Evolutionary conservation across 192 early-diverging fungal species (phyloP).

Genomic region (Coemansia sp.): DNA sequence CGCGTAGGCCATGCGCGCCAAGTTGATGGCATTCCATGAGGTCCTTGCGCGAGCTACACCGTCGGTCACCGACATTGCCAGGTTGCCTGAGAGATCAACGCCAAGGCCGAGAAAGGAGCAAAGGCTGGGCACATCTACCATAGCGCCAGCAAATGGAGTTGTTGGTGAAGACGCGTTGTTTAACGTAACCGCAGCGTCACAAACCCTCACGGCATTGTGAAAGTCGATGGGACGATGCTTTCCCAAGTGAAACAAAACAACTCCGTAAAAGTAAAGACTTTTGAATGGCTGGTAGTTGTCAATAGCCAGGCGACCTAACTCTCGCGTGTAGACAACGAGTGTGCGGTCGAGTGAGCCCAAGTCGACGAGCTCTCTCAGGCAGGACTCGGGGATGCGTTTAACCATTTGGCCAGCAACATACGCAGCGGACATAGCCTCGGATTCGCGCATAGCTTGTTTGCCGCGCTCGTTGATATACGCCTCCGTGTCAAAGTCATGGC

Average conservation of each 20-base stretch:
- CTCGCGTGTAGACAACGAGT: conserved; percentile 19
- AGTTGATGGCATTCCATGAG: conserved; percentile 14
- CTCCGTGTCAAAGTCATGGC: conserved; percentile 13
- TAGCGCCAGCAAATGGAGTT: background rate
- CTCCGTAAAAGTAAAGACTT: conserved; percentile 38
- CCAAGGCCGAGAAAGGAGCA: conserved; percentile 30
- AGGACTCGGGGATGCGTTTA: conserved; percentile 31
- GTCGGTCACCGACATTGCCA: conserved; percentile 19
- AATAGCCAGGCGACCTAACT: conserved; percentile 39
- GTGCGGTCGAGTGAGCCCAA: conserved; percentile 41
- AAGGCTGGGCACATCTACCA: conserved; percentile 21
- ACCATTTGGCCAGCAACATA: conserved; percentile 15
- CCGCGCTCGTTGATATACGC: conserved; percentile 14
- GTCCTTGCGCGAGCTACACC: background rate
- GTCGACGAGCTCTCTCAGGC: conserved; percentile 35
- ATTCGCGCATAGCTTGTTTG: background rate
- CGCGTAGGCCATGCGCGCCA: conserved; percentile 29
- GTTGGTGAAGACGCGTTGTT: conserved; percentile 33
- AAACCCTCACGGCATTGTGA: conserved; percentile 19
- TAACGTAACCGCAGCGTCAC: conserved; percentile 40
- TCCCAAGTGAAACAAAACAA: conserved; percentile 32
- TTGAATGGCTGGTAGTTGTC: conserved; percentile 42
- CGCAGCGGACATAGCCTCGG: background rate
- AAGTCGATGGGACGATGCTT: conserved; percentile 14
- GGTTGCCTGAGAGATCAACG: conserved; percentile 11